These are phyloP conservation scores for Entophlyctis luteolus DNA, from an alignment of 192 early-diverging fungal species.

Conservation along the genomic window DNA sequence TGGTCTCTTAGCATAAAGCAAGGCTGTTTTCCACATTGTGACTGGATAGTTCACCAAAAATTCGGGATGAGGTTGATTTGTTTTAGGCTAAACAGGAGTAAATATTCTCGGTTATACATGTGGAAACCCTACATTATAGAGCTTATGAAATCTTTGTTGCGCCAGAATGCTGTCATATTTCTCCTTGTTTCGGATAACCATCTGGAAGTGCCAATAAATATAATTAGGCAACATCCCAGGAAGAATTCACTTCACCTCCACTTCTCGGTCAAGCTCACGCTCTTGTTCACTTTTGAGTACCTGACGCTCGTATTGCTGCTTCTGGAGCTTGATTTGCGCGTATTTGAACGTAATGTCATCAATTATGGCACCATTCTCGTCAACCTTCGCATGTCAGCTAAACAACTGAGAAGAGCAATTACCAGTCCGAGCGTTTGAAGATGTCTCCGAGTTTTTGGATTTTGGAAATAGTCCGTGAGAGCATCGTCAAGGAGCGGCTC, in stretches of 20 bases:
- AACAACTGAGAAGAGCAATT: neutral
- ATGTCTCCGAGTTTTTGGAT: constrained; percentile 43
- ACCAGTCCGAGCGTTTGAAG: constrained; percentile 48
- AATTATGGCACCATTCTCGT: constrained; percentile 44
- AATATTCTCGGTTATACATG: neutral
- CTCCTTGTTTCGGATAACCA: constrained; percentile 25
- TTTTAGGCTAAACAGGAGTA: neutral
- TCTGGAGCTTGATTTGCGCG: constrained; percentile 47
- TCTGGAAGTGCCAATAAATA: no score
- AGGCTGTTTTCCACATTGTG: constrained; percentile 51
- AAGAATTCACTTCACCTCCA: constrained; percentile 48
- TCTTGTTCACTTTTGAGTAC: constrained; percentile 39
- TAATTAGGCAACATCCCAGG: no score
- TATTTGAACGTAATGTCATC: constrained; percentile 49
- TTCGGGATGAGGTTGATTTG: constrained; percentile 16
- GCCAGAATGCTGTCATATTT: constrained; percentile 10
- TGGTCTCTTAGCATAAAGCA: constrained; percentile 46
- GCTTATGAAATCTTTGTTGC: constrained; percentile 14
- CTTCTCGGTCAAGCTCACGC: constrained; percentile 46
- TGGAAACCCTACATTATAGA: neutral
- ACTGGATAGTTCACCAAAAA: constrained; percentile 46
- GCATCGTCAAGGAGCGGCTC: constrained; percentile 56
- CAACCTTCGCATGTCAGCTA: constrained; percentile 37
- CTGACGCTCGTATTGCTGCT: constrained; percentile 33
- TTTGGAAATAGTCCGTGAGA: constrained; percentile 54